Evolutionary conservation across 768 basidiomycete species (phyloP).

Genomic region (Plicaturopsis crispa): DNA sequence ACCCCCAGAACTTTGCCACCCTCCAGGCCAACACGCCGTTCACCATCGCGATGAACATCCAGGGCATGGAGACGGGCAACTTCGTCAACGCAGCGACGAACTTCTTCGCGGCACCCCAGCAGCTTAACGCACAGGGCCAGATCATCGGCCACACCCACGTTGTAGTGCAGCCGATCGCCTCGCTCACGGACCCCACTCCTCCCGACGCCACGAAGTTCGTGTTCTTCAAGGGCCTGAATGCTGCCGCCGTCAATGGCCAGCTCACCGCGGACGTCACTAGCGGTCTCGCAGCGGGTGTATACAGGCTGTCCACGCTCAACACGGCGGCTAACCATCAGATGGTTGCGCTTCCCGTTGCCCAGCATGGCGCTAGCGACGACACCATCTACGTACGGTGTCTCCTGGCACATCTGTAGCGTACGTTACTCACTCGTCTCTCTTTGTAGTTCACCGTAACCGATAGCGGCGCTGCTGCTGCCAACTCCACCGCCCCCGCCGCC

Average conservation of each 20-base stretch:
- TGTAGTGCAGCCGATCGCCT: conserved; percentile 38
- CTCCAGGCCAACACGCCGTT: conserved; percentile 34
- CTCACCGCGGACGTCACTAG: conserved; percentile 28
- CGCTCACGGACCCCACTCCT: conserved; percentile 32
- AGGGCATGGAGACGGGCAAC: conserved; percentile 33
- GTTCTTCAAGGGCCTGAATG: conserved; percentile 59
- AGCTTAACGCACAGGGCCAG: conserved; percentile 30
- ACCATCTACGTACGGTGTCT: conserved; percentile 25
- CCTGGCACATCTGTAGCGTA: neutral
- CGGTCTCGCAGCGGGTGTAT: conserved; percentile 36
- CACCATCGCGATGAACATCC: conserved; percentile 29
- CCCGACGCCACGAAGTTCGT: conserved; percentile 45
- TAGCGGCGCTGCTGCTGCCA: conserved; percentile 5
- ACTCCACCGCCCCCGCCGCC: conserved; percentile 6
- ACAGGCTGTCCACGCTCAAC: conserved; percentile 35
- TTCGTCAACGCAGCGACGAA: conserved; percentile 41
- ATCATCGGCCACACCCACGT: conserved; percentile 53
- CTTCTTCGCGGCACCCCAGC: conserved; percentile 46
- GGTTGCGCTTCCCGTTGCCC: conserved; percentile 23
- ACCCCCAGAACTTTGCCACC: conserved; percentile 29
- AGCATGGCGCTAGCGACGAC: conserved; percentile 33
- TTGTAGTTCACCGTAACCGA: conserved; percentile 6
- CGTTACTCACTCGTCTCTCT: neutral
- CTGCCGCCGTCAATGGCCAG: conserved; percentile 4
- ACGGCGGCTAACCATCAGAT: conserved; percentile 40